Conservation (phyloP, 495 filamentous ascomycete species). For the Neurospora sp. region DNA sequence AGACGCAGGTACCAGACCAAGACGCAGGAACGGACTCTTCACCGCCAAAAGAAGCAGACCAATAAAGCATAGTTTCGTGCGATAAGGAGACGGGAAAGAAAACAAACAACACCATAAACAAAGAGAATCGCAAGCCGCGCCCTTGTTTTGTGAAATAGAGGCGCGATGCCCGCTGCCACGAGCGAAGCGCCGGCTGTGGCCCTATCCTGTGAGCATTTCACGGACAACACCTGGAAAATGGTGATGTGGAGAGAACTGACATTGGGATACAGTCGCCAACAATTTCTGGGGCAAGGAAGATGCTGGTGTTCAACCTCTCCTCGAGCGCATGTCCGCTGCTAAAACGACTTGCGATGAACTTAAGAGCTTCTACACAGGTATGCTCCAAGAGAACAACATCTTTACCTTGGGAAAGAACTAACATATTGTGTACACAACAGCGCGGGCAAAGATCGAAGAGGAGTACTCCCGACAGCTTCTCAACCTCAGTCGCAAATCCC, state of each 20-base stretch:
- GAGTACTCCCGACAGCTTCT: constrained; percentile 92
- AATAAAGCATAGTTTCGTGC: background rate
- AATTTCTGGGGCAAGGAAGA: constrained; percentile 99
- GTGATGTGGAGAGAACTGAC: background rate
- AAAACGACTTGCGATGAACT: constrained; percentile 95
- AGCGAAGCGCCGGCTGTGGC: constrained; percentile 33
- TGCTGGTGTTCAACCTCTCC: constrained; percentile 82
- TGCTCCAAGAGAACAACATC: constrained; percentile 1
- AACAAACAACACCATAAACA: background rate
- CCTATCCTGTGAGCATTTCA: constrained; percentile 31
- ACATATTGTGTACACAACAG: constrained; percentile 32
- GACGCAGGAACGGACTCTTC: background rate
- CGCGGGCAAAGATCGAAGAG: constrained; percentile 88
- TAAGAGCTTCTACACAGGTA: constrained; percentile 82
- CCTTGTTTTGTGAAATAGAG: constrained; percentile 2
- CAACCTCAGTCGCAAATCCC: constrained; percentile 73
- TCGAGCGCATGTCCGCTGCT: constrained; percentile 92
- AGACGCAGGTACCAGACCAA: background rate
- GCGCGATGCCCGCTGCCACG: constrained; percentile 22
- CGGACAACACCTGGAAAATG: background rate
- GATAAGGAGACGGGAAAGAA: background rate
- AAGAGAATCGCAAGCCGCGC: background rate
- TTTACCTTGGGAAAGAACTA: background rate
- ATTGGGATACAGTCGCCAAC: constrained; percentile 62
- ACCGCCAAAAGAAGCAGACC: background rate